Conservation (phyloP, 805 yeast genomes). For the Brettanomyces nanus region DNA sequence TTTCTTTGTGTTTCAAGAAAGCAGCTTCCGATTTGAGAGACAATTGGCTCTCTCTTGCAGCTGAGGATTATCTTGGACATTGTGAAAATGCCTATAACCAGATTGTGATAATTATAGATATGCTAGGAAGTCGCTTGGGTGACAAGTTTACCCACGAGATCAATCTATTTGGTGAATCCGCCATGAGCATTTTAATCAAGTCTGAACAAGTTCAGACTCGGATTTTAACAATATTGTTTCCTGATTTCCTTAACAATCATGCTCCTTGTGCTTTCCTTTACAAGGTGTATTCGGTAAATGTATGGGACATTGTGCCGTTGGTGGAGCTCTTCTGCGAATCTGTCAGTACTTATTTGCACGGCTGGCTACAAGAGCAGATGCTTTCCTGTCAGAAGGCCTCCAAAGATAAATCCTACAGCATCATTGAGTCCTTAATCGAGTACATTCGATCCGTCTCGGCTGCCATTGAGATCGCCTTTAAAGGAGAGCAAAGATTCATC, state of each 20-base stretch:
- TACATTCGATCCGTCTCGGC: not conserved
- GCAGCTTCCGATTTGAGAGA: not conserved
- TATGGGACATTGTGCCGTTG: not conserved
- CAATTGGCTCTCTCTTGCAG: not conserved
- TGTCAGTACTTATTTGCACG: not conserved
- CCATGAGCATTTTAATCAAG: not conserved
- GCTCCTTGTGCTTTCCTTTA: not conserved
- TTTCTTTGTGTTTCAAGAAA: not conserved
- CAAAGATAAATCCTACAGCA: not conserved
- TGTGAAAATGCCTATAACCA: not conserved
- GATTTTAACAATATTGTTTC: not conserved
- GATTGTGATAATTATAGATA: not conserved
- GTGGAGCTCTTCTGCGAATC: not conserved
- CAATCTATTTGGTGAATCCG: not conserved
- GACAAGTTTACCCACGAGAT: too few relatives aligned
- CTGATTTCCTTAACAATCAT: not conserved
- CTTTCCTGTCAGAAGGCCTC: not conserved
- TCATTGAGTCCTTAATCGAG: not conserved
- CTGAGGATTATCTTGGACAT: not conserved
- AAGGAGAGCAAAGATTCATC: not conserved
- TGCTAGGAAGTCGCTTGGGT: not conserved
- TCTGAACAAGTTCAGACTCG: not conserved
- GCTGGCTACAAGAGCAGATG: not conserved
- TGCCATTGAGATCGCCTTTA: not conserved
- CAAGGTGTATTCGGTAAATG: not conserved